These are phyloP conservation scores for Vigna nakashimae DNA, from an alignment of 306 rosid genomes.

Conservation along the genomic window DNA sequence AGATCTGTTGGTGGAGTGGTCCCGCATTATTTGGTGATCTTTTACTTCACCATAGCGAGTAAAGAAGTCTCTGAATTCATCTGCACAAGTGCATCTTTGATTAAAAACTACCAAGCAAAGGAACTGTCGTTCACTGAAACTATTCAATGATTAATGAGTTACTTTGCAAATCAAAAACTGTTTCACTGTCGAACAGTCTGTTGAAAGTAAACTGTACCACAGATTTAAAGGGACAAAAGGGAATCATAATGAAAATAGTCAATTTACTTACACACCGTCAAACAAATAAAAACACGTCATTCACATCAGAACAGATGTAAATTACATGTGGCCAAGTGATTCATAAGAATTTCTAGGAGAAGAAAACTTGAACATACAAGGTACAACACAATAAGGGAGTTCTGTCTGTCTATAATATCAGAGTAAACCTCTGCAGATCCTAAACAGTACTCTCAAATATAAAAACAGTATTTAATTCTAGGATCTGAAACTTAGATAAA, in stretches of 20 bases:
- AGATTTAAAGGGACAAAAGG: background rate
- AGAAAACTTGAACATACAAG: constrained; percentile 1
- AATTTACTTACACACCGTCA: constrained; percentile 14
- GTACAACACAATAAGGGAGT: constrained; percentile 20
- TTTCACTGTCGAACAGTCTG: background rate
- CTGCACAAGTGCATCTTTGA: constrained; percentile 54
- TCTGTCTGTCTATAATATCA: constrained; percentile 26
- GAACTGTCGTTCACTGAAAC: constrained; percentile 11
- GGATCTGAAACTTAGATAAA: constrained; percentile 28
- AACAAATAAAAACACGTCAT: constrained; percentile 20
- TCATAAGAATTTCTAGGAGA: background rate
- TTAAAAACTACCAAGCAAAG: constrained; percentile 19
- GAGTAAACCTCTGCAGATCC: constrained; percentile 31
- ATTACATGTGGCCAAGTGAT: background rate
- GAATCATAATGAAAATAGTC: constrained; percentile 13
- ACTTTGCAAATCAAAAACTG: background rate
- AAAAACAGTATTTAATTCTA: constrained; percentile 23
- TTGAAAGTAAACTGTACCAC: background rate
- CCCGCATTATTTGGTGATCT: constrained; percentile 90
- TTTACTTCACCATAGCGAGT: constrained; percentile 82
- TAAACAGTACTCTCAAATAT: constrained; percentile 16
- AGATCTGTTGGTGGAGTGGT: constrained; percentile 86
- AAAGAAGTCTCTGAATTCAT: constrained; percentile 76
- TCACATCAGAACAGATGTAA: constrained; percentile 13
- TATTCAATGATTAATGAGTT: background rate